These are phyloP conservation scores for Geranomyces variabilis DNA, from an alignment of 192 early-diverging fungal genomes.

Conservation along the genomic window DNA sequence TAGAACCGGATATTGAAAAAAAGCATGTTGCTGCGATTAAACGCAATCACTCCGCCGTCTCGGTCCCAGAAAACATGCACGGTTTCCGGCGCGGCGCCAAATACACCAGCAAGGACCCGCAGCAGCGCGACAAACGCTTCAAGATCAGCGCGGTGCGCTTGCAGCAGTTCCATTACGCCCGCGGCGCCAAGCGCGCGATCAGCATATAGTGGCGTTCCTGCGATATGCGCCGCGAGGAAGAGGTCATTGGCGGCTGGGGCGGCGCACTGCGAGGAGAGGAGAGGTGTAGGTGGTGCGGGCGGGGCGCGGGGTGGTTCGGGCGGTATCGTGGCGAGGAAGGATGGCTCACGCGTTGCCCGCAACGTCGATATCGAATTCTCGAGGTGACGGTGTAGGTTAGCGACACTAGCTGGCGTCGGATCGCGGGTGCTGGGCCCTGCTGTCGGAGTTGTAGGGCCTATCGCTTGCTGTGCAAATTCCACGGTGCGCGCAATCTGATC, in stretches of 20 bases:
- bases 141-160: conserved; percentile 12
- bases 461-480: conserved; percentile 4
- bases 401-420: neutral
- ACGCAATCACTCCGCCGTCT: conserved; percentile 72
- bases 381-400: conserved; percentile 39
- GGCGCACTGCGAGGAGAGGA: conserved; percentile 32
- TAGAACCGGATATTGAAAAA: conserved; percentile 88
- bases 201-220: conserved; percentile 43
- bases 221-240: conserved; percentile 10
- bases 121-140: conserved; percentile 42
- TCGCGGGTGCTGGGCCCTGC: conserved; percentile 32
- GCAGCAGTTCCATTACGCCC: conserved; percentile 6
- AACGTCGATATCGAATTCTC: conserved; percentile 39
- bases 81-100: conserved; percentile 55
- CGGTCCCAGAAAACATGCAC: conserved; percentile 82
- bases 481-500: neutral
- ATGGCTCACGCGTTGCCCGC: conserved; percentile 37
- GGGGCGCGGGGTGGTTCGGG: conserved; percentile 28
- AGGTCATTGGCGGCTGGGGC: conserved; percentile 48
- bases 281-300: conserved; percentile 10
- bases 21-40: conserved; percentile 73
- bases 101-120: conserved; percentile 55
- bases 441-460: neutral
- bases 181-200: conserved; percentile 29
- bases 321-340: conserved; percentile 45